Percentiles rank a stretch among this genome's conserved stretches.
phyloP scores from a whole-genome alignment of 441 rosid species.

The Macaranga tanarius region DNA sequence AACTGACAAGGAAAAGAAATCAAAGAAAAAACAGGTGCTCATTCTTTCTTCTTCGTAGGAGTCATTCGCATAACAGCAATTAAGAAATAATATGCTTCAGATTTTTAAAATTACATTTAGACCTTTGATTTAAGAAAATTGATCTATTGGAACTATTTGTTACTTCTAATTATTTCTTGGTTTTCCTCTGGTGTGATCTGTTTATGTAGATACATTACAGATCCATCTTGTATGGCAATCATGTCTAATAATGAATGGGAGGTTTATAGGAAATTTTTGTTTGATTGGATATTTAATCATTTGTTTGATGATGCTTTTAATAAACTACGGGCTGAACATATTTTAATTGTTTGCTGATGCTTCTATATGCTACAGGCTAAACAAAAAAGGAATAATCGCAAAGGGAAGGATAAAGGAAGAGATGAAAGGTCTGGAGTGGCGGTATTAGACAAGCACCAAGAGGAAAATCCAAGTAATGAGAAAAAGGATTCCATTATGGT shows the following conservation, averaged over 20 bases:
- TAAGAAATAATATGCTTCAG: neutral
- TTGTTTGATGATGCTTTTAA: neutral
- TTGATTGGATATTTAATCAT: neutral
- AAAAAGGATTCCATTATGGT: slow-evolving; percentile 42
- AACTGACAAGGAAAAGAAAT: slow-evolving; percentile 75
- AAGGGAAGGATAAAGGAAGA: slow-evolving; percentile 73
- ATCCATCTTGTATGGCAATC: neutral
- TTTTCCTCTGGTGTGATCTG: neutral
- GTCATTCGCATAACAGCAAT: neutral
- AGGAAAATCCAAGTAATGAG: slow-evolving; percentile 38
- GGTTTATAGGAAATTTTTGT: no score
- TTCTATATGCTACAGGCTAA: slow-evolving; percentile 52
- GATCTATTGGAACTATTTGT: neutral
- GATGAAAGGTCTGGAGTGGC: slow-evolving; percentile 48
- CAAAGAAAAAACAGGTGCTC: slow-evolving; percentile 84
- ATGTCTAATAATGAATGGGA: neutral
- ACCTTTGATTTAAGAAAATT: neutral
- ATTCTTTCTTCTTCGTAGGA: neutral
- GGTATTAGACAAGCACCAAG: slow-evolving; percentile 42
- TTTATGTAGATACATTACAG: neutral
- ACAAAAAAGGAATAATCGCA: slow-evolving; percentile 83
- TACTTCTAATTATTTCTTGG: neutral
- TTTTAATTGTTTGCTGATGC: slow-evolving; percentile 11
- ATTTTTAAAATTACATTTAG: neutral
- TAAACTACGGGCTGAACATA: neutral